Evolutionary conservation across 352 stramenopile genomes (phyloP), one percentile per base, ranked within the genome.

Genomic region (Pythium oligandrum): DNA sequence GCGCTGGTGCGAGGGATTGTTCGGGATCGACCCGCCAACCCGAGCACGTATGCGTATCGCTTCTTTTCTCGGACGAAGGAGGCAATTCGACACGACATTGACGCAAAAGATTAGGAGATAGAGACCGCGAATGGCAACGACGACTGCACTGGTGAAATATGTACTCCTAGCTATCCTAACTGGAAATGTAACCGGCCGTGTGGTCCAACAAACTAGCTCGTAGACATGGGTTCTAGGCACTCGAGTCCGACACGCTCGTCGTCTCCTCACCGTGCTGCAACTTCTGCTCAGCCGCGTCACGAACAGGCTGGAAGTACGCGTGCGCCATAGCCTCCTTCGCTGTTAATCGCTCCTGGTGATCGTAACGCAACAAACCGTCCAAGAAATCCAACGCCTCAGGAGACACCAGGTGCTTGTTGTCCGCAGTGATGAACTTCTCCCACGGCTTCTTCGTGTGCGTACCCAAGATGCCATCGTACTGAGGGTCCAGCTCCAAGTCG

Each of bases 321-420:
- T 99, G 97, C 39, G 88, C 82, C 95, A 98, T 98, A 6, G 97
- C 97, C 66, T 99, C 96, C 67, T 98, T 96, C 17, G 97, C 97
- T 59, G 97, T 99, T 63, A 99, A 71, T 51, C 97, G 79, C 66
- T 99, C 95, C 71, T 99, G 96, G 66, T 98, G 93, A 75, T 98
- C 91, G 68, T 98, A 97, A 44, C 89, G 85, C 56, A 93, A 60
- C 48, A 90, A 57, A 6, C 78, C 74, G 48, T 89, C 81, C 6
- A 90, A 78, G 64, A 99, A 99, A 66, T 98, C 95, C 44, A 99
- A 91, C 40, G 97, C 96, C 57, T 99, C 97, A 1, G 88, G 59
- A 1, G 87, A 94, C 26, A 99, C 90, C 37, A 99, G 76, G 67
- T 99, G 95, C 69, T 98, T 94, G 84, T 99, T 99, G 56, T 99